Base-by-base conservation (phyloP, 768 basidiomycete genomes). In the Albatrellus ellisii region DNA sequence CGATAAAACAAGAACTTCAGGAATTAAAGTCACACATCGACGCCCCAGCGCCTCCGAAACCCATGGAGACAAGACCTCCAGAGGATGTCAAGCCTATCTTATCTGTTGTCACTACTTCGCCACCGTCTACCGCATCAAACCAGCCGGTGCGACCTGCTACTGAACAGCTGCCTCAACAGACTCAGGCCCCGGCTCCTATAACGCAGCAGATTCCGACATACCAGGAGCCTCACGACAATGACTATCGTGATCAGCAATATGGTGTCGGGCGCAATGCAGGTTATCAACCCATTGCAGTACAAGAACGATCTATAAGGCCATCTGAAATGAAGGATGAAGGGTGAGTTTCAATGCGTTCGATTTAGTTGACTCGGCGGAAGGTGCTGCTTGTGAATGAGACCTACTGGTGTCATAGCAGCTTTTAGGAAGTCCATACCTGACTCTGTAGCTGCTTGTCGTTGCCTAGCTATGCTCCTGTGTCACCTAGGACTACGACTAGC, bases 251-350 rank as follows among this genome's bases (percentile, higher is more conserved):
- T 12, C 35, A 36, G 35, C 14, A n/a, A n/a, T n/a, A n/a, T n/a
- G n/a, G n/a, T n/a, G n/a, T n/a, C n/a, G n/a, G n/a, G n/a, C n/a
- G n/a, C n/a, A 61, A 17, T 63, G 56, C 15, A 69, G 64, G 47
- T n/a, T 66, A 51, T 28, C 38, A 45, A 15, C n/a, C 28, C 36
- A 22, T 42, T 5, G 15, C 65, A 18, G 59, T 63, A 6, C 65
- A 69, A 35, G 73, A 79, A 55, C 70, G 81, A 38, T 72, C 71
- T 40, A 63, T 88, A 24, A 70, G 84, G 21, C 84, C 84, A 17
- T 79, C 79, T 9, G 89, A 92, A 61, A 89, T 88, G 86, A 88
- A 88, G 60, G 90, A 94, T 53, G 90, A 91, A 84, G 90, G 90
- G 90, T 94, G 74, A 86, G 89, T 48, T 6, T 7, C 12, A 33